A percentile compares a stretch with the other conserved stretches of the same genome.
Conservation (phyloP, 139 green algal genomes). For the Pedinophyceae sp. region DNA sequence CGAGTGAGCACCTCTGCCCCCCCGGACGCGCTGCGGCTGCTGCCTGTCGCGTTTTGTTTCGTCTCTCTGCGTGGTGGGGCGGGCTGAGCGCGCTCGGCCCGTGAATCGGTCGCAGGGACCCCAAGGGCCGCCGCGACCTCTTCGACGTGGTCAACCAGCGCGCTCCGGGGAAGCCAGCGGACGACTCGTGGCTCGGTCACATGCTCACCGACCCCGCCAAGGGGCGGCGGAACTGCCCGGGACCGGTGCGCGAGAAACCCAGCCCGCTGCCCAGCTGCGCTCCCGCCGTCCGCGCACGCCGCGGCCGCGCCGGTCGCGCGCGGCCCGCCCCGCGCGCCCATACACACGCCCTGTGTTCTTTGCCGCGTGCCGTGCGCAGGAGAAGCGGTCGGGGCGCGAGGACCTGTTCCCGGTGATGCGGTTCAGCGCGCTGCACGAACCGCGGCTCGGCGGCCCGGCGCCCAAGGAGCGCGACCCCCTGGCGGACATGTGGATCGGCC, state of each 20-base stretch:
- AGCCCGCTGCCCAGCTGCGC: too few relatives aligned
- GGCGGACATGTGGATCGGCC: not conserved
- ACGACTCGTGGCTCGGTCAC: not conserved
- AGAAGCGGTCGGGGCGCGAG: not conserved
- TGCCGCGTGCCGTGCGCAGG: too few relatives aligned
- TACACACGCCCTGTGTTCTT: too few relatives aligned
- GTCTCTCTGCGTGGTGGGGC: too few relatives aligned
- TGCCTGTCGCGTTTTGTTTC: not conserved
- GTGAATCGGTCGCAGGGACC: too few relatives aligned
- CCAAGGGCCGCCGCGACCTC: not conserved
- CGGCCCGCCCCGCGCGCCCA: too few relatives aligned
- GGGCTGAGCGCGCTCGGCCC: too few relatives aligned
- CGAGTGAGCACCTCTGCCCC: too few relatives aligned
- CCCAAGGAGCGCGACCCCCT: not conserved
- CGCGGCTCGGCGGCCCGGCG: not conserved
- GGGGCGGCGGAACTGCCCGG: not conserved
- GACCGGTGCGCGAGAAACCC: not conserved
- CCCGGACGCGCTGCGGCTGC: too few relatives aligned
- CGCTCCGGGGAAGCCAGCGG: not conserved
- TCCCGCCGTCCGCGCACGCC: not conserved
- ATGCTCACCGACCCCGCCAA: not conserved
- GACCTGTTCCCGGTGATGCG: not conserved
- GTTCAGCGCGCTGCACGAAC: not conserved
- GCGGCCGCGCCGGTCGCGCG: too few relatives aligned
- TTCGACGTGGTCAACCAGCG: not conserved